phyloP scores from a whole-genome alignment of 495 filamentous ascomycete species.

The Aspergillus diversus region DNA sequence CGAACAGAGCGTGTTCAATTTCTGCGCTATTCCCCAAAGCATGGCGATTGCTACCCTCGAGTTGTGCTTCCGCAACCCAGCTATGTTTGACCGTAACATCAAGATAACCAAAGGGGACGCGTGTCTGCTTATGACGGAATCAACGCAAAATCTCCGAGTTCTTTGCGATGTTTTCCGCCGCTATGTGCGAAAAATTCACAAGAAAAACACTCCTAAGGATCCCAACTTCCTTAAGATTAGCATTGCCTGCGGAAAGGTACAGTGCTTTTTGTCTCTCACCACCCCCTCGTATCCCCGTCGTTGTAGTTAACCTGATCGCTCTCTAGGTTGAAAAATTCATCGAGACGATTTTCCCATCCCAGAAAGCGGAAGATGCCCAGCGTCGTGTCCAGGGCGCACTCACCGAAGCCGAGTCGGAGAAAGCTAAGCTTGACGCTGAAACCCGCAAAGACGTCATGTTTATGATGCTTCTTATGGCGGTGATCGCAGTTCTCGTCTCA shows the following conservation, averaged over 20 bases:
- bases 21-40: slow-evolving; percentile 94
- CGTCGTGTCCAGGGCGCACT: slow-evolving; percentile 43
- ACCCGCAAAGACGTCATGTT: slow-evolving; percentile 62
- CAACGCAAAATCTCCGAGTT: slow-evolving; percentile 81
- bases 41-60: slow-evolving; percentile 97
- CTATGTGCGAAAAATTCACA: slow-evolving; percentile 80
- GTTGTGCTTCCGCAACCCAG: slow-evolving; percentile 88
- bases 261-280: slow-evolving; percentile 20
- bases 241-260: slow-evolving; percentile 83
- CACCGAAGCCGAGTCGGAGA: slow-evolving; percentile 46
- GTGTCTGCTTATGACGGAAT: slow-evolving; percentile 87
- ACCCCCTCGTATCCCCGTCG: neutral
- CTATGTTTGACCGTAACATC: slow-evolving; percentile 83
- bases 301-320: slow-evolving; percentile 20
- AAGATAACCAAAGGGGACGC: slow-evolving; percentile 97
- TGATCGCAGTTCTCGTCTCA: slow-evolving; percentile 63
- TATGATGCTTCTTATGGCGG: slow-evolving; percentile 63
- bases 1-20: slow-evolving; percentile 99
- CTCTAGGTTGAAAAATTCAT: slow-evolving; percentile 94
- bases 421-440: slow-evolving; percentile 53
- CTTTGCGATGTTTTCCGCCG: slow-evolving; percentile 78
- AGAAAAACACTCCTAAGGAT: slow-evolving; percentile 93
- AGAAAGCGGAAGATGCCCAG: slow-evolving; percentile 54
- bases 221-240: slow-evolving; percentile 94
- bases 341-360: slow-evolving; percentile 87